phyloP scores from a whole-genome alignment of 1,284 basidiomycete species.

The Puccinia horiana region DNA sequence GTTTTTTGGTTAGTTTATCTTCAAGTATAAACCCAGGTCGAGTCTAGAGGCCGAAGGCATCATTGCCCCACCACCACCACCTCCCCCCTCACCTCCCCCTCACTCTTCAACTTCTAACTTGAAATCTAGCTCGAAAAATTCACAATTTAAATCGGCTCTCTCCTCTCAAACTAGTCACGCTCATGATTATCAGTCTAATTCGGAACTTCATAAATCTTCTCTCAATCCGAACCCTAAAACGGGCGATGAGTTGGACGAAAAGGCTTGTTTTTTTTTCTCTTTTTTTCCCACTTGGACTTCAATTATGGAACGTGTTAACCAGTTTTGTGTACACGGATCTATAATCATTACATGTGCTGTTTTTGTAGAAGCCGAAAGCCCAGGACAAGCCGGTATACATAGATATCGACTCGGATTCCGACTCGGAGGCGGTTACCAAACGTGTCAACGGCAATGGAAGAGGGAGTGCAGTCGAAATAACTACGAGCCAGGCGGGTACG shows the following conservation, averaged over 20 bases:
- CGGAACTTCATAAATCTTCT: slow-evolving; percentile 1
- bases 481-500: neutral
- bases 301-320: neutral
- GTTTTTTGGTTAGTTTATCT: slow-evolving; percentile 19
- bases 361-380: neutral
- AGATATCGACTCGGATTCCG: neutral
- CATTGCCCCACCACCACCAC: slow-evolving; percentile 7
- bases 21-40: slow-evolving; percentile 29
- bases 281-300: neutral
- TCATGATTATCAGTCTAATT: slow-evolving; percentile 2
- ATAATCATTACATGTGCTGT: neutral
- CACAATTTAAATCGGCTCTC: neutral
- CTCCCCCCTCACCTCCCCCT: slow-evolving; percentile 4
- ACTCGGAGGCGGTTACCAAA: neutral
- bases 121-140: neutral
- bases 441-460: neutral
- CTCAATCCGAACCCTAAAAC: neutral
- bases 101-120: neutral
- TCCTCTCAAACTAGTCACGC: neutral
- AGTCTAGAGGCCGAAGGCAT: slow-evolving; percentile 40
- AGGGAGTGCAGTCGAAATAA: neutral
- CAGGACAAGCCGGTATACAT: neutral
- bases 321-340: neutral
- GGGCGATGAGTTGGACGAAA: neutral
- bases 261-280: slow-evolving; percentile 10